Conservation (phyloP, 148 eudicot genomes). For the Selenicereus undatus region DNA sequence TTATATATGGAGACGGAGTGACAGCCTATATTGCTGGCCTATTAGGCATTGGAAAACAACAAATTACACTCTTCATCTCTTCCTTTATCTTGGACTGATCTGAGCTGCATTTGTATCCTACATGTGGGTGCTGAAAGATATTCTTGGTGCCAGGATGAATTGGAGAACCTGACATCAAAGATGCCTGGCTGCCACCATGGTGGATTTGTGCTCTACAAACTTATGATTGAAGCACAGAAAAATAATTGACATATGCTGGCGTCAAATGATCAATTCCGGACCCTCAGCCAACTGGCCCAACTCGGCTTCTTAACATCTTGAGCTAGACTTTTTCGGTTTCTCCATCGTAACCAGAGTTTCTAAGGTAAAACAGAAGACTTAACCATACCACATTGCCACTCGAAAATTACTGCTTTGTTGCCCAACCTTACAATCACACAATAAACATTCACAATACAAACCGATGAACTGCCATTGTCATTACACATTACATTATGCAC, state of each 20-base stretch:
- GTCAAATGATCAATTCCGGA: background rate
- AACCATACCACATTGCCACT: background rate
- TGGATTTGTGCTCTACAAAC: constrained; percentile 70
- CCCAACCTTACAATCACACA: background rate
- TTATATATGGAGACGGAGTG: background rate
- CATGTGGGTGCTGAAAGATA: constrained; percentile 11
- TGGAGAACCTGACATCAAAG: constrained; percentile 55
- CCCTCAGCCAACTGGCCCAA: background rate
- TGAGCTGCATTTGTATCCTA: background rate
- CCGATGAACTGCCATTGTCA: background rate
- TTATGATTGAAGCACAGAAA: constrained; percentile 47
- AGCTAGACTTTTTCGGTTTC: background rate
- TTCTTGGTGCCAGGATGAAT: constrained; percentile 52
- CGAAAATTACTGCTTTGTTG: background rate
- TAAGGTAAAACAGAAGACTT: background rate
- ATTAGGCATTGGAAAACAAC: background rate
- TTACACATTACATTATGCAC: background rate
- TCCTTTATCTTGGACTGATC: background rate
- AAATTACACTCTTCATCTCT: background rate
- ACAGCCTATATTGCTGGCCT: background rate
- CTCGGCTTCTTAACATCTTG: background rate
- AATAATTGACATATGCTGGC: background rate
- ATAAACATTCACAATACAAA: background rate
- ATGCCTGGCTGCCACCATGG: constrained; percentile 99
- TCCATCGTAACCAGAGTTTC: background rate